A percentile compares a stretch with the other conserved stretches of the same genome.
These are phyloP conservation scores for Trapa incisa DNA, from an alignment of 345 rosid species.

Conservation along the genomic window DNA sequence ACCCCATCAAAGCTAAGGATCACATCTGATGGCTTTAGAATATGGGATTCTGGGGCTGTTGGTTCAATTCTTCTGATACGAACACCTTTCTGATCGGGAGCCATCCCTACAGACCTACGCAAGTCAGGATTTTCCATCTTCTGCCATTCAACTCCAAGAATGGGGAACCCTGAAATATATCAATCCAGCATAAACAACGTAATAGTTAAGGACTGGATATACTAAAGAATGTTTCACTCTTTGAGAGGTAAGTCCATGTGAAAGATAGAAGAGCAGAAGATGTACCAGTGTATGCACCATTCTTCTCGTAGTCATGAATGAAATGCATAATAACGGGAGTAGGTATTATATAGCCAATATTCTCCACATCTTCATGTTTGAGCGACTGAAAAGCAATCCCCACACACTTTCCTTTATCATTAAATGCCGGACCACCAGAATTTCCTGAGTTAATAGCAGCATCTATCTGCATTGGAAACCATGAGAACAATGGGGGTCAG, in stretches of 20 bases:
- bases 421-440: slow-evolving; percentile 97
- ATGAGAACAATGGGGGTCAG: background rate
- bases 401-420: slow-evolving; percentile 77
- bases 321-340: slow-evolving; percentile 87
- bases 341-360: slow-evolving; percentile 89
- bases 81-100: slow-evolving; percentile 71
- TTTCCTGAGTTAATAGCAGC: slow-evolving; percentile 97
- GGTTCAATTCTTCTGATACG: slow-evolving; percentile 89
- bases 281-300: slow-evolving; percentile 74
- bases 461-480: slow-evolving; percentile 50
- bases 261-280: background rate
- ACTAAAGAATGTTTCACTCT: background rate
- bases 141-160: slow-evolving; percentile 97
- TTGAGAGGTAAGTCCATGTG: background rate
- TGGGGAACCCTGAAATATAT: slow-evolving; percentile 51
- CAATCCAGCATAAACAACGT: background rate
- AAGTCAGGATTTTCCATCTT: slow-evolving; percentile 96
- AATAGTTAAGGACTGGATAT: background rate
- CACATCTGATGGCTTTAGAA: slow-evolving; percentile 75
- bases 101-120: slow-evolving; percentile 75
- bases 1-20: slow-evolving; percentile 80
- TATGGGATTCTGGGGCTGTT: slow-evolving; percentile 71
- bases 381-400: slow-evolving; percentile 98
- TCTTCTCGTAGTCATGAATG: slow-evolving; percentile 77
- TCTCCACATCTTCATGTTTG: slow-evolving; percentile 88